Conservation (phyloP, 1,284 basidiomycete species). For the Taiwanofungus camphoratus region DNA sequence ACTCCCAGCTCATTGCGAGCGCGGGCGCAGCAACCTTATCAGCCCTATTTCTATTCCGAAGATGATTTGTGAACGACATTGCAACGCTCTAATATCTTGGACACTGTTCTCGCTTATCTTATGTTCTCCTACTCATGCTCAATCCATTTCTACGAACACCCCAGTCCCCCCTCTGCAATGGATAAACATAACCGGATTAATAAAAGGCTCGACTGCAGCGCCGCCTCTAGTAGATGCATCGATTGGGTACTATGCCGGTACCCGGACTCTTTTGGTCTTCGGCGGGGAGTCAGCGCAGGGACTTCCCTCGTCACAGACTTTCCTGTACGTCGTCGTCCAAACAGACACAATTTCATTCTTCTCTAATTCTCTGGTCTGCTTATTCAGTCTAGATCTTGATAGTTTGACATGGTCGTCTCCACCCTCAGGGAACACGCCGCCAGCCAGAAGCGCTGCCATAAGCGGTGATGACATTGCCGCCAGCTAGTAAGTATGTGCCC, state of each 20-base stretch:
- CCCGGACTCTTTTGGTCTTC: slow-evolving; percentile 61
- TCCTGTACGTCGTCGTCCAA: slow-evolving; percentile 42
- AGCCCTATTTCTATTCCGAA: slow-evolving; percentile 7
- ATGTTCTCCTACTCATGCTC: slow-evolving; percentile 20
- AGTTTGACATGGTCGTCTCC: slow-evolving; percentile 55
- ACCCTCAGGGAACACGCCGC: slow-evolving; percentile 41
- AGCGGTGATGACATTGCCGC: slow-evolving; percentile 66
- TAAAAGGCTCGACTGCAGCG: slow-evolving; percentile 45
- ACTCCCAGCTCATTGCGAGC: slow-evolving; percentile 22
- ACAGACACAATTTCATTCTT: too few species aligned
- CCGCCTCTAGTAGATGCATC: slow-evolving; percentile 67
- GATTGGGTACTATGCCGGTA: slow-evolving; percentile 46
- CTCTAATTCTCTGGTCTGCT: not conserved
- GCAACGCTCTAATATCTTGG: slow-evolving; percentile 19
- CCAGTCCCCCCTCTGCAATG: slow-evolving; percentile 43
- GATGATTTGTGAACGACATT: slow-evolving; percentile 14
- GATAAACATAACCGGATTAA: slow-evolving; percentile 60
- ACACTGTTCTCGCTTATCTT: slow-evolving; percentile 21
- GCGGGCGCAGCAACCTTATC: slow-evolving; percentile 17
- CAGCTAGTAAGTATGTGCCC: slow-evolving; percentile 56
- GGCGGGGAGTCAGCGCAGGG: slow-evolving; percentile 67
- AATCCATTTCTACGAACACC: slow-evolving; percentile 32
- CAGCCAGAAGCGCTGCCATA: slow-evolving; percentile 58
- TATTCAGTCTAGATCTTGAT: slow-evolving; percentile 50
- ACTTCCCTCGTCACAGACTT: slow-evolving; percentile 58